phyloP scores from a whole-genome alignment of 768 basidiomycete genomes.

The Pulveroboletus sp. region DNA sequence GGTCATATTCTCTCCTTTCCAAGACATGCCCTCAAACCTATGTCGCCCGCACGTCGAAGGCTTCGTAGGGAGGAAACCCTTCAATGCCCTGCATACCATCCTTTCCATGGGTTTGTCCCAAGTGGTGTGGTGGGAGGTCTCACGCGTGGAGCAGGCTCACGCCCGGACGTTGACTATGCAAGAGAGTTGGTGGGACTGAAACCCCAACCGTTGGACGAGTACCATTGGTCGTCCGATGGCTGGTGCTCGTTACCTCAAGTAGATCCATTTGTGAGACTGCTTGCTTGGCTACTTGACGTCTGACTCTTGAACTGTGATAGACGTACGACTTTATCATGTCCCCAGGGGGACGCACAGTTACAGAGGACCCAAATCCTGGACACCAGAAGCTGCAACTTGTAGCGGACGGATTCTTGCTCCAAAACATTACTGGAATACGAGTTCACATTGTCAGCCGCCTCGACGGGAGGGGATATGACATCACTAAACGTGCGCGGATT shows the following conservation, averaged over 20 bases:
- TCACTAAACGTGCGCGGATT: conserved; percentile 63
- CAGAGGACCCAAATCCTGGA: conserved; percentile 70
- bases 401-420: conserved; percentile 66
- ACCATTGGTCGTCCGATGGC: conserved; percentile 62
- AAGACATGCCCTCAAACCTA: conserved; percentile 45
- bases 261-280: conserved; percentile 58
- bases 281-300: neutral
- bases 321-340: conserved; percentile 81
- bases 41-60: conserved; percentile 55
- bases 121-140: conserved; percentile 42
- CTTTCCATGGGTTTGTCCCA: conserved; percentile 34
- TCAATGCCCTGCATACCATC: conserved; percentile 69
- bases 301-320: conserved; percentile 35
- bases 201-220: conserved; percentile 46
- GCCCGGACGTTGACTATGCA: conserved; percentile 78
- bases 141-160: conserved; percentile 61
- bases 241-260: conserved; percentile 71
- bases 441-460: conserved; percentile 72
- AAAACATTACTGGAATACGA: conserved; percentile 75
- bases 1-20: conserved; percentile 82
- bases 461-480: conserved; percentile 82
- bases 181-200: conserved; percentile 58
- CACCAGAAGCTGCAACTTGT: conserved; percentile 58
- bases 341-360: conserved; percentile 42
- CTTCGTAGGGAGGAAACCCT: conserved; percentile 59